A percentile compares a stretch with the other conserved stretches of the same genome.
These are phyloP conservation scores for Spiraea crenata DNA, from an alignment of 331 rosid genomes.

Conservation along the genomic window DNA sequence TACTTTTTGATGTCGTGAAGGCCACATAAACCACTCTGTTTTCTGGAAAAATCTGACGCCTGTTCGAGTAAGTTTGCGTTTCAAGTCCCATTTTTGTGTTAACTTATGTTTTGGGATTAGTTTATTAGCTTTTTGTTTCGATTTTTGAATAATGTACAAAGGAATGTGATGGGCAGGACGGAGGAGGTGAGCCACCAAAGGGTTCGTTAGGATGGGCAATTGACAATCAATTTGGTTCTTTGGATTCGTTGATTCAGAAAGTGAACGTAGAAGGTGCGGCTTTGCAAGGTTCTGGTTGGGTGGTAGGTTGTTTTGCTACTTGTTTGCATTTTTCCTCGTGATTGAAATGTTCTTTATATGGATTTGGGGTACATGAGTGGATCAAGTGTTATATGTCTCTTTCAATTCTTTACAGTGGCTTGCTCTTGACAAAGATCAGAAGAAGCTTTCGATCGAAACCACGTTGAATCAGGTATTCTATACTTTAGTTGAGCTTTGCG, in stretches of 20 bases:
- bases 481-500: constrained; percentile 2
- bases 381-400: background rate
- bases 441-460: constrained; percentile 35
- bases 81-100: background rate
- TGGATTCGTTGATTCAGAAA: constrained; percentile 25
- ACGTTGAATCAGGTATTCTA: constrained; percentile 35
- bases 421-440: constrained; percentile 37
- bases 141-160: background rate
- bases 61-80: constrained; percentile 17
- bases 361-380: background rate
- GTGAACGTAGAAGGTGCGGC: constrained; percentile 35
- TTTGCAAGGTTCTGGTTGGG: constrained; percentile 44
- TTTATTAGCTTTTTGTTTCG: background rate
- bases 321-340: background rate
- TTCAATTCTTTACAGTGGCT: constrained; percentile 37
- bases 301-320: constrained; percentile 22
- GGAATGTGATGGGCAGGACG: constrained; percentile 19
- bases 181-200: constrained; percentile 36
- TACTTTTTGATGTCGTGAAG: constrained; percentile 6
- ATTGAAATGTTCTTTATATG: background rate
- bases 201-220: constrained; percentile 29
- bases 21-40: constrained; percentile 45
- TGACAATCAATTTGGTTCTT: constrained; percentile 30
- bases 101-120: background rate
- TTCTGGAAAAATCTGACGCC: constrained; percentile 45